Evolutionary conservation across 2,329 filamentous ascomycete species (phyloP).

Genomic region (Aspergillus jensenii): DNA sequence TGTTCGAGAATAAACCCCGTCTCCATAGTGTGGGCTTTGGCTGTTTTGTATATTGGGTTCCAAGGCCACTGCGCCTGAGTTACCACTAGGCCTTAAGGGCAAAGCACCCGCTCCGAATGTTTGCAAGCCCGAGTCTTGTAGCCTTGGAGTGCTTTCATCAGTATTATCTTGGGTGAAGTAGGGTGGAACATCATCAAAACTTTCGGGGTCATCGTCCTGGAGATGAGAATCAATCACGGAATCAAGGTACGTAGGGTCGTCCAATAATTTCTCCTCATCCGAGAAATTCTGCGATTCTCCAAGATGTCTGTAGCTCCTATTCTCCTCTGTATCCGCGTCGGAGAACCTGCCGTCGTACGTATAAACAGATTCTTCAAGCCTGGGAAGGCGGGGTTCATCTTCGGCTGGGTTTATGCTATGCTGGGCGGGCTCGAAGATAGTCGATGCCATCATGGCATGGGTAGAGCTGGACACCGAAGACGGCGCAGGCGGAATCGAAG

Average conservation of each 20-base stretch:
- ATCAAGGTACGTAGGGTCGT: slow-evolving; percentile 40
- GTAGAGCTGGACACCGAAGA: slow-evolving; percentile 25
- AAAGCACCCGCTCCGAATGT: slow-evolving; percentile 3
- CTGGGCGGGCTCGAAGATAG: slow-evolving; percentile 35
- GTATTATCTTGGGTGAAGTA: slow-evolving; percentile 4
- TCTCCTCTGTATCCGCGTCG: slow-evolving; percentile 41
- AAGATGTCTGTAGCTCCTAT: slow-evolving; percentile 23
- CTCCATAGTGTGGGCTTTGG: background rate
- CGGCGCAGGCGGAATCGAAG: slow-evolving; percentile 27
- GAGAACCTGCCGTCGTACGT: slow-evolving; percentile 43
- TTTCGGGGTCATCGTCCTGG: slow-evolving; percentile 33
- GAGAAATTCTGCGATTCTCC: slow-evolving; percentile 29
- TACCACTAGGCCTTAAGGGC: background rate
- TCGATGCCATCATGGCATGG: slow-evolving; percentile 39
- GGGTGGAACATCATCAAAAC: slow-evolving; percentile 18
- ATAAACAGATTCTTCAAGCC: slow-evolving; percentile 33
- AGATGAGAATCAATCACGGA: slow-evolving; percentile 38
- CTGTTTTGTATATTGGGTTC: background rate
- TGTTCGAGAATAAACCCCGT: background rate
- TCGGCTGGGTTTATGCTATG: background rate
- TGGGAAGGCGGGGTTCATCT: slow-evolving; percentile 6
- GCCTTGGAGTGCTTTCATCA: slow-evolving; percentile 18
- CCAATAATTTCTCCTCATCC: slow-evolving; percentile 31
- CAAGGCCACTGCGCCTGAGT: background rate
- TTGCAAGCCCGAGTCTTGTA: slow-evolving; percentile 18